Conservation (phyloP, 352 stramenopile species). For the Pythium grandisporangium region DNA sequence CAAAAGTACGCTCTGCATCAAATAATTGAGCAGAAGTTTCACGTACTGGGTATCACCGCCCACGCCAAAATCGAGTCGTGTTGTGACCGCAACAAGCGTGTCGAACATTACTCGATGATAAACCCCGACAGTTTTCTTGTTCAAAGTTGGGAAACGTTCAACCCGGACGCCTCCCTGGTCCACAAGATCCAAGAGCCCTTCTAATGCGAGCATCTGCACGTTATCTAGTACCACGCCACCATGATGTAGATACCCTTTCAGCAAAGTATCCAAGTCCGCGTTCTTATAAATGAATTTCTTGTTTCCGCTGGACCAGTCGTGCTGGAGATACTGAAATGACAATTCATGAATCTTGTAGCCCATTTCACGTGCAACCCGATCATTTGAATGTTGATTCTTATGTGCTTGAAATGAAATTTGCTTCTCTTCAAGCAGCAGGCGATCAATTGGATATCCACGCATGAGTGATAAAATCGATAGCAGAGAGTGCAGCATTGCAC, state of each 20-base stretch:
- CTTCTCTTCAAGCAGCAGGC: not conserved
- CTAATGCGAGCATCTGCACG: conserved; percentile 30
- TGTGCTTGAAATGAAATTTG: conserved; percentile 2
- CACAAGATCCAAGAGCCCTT: conserved; percentile 31
- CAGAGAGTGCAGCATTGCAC: conserved; percentile 7
- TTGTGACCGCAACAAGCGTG: conserved; percentile 24
- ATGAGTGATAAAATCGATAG: not conserved
- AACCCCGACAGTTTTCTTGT: conserved; percentile 35
- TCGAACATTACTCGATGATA: conserved; percentile 44
- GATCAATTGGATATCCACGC: not conserved
- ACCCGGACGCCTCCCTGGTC: conserved; percentile 16
- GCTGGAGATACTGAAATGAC: conserved; percentile 24
- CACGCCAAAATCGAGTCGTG: conserved; percentile 32
- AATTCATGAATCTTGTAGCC: conserved; percentile 22
- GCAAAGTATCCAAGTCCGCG: conserved; percentile 24
- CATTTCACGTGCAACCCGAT: conserved; percentile 13
- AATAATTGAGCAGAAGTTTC: conserved; percentile 34
- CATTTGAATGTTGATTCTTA: not conserved
- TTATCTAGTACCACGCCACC: conserved; percentile 28
- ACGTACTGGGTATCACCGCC: conserved; percentile 7
- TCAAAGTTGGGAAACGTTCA: conserved; percentile 25
- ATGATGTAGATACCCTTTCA: conserved; percentile 27
- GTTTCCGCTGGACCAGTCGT: conserved; percentile 32
- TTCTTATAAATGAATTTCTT: conserved; percentile 29
- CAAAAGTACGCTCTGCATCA: conserved; percentile 37